phyloP scores from a whole-genome alignment of 2,329 filamentous ascomycete genomes.

The Ophiostoma populinum region DNA sequence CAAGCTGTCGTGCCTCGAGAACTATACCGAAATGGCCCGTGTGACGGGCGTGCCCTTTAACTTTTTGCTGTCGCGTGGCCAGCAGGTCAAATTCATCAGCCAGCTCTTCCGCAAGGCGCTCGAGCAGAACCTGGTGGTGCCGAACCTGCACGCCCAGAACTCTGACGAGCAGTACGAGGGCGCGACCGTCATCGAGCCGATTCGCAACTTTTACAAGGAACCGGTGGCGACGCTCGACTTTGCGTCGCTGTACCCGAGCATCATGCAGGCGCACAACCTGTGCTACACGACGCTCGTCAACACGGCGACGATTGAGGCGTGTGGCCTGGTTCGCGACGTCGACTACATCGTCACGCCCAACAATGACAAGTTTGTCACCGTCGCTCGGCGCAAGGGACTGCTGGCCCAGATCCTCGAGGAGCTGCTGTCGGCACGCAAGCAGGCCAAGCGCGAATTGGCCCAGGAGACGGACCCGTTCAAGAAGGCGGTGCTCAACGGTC shows the following conservation, averaged over 20 bases:
- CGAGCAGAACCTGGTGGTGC: constrained; percentile 86
- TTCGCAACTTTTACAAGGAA: constrained; percentile 82
- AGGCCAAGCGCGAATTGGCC: constrained; percentile 79
- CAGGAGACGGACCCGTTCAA: constrained; percentile 90
- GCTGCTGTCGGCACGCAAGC: constrained; percentile 76
- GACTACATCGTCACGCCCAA: constrained; percentile 96
- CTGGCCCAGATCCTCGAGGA: constrained; percentile 93
- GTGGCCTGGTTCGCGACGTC: constrained; percentile 66
- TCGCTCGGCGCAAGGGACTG: constrained; percentile 77
- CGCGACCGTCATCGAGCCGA: constrained; percentile 93
- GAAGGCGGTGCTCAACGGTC: constrained; percentile 92
- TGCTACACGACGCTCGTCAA: constrained; percentile 91
- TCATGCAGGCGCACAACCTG: constrained; percentile 96
- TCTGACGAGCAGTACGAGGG: constrained; percentile 89
- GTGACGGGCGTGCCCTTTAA: constrained; percentile 98
- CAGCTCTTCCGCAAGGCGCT: constrained; percentile 90
- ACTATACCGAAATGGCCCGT: constrained; percentile 98
- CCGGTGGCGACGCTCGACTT: constrained; percentile 97
- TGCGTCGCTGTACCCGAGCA: constrained; percentile 92
- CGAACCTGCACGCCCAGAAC: constrained; percentile 56
- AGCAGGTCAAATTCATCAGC: constrained; percentile 95
- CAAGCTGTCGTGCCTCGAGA: constrained; percentile 94
- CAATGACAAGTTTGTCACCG: constrained; percentile 79
- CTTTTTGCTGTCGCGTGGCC: constrained; percentile 74
- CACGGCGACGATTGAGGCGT: constrained; percentile 57